Percentiles rank a stretch among this genome's conserved stretches.
Conservation (phyloP, 805 yeast genomes). For the Pichia deserticola region DNA sequence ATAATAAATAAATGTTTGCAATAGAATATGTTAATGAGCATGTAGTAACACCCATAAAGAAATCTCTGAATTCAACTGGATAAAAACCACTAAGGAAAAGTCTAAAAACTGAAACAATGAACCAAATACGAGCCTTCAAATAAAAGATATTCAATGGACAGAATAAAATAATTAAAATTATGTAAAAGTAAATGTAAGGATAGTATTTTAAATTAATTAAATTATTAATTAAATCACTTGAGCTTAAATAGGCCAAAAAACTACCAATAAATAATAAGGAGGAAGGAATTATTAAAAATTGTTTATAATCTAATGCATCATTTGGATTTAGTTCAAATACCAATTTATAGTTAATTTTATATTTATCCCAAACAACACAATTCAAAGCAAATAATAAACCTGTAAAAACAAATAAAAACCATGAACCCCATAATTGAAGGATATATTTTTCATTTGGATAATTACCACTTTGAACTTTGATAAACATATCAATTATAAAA, state of each 20-base stretch:
- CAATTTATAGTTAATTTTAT: constrained; percentile 80
- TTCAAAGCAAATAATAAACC: constrained; percentile 58
- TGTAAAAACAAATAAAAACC: constrained; percentile 56
- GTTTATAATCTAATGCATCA: constrained; percentile 55
- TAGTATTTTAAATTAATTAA: constrained; percentile 55
- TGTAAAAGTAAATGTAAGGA: constrained; percentile 70
- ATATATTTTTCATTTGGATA: constrained; percentile 51
- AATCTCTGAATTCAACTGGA: constrained; percentile 93
- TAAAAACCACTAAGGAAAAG: constrained; percentile 74
- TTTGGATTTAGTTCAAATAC: constrained; percentile 80
- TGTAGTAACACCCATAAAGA: constrained; percentile 84
- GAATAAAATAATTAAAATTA: constrained; percentile 40
- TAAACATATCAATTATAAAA: constrained; percentile 24
- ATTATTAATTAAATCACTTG: constrained; percentile 53
- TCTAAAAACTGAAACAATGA: constrained; percentile 62
- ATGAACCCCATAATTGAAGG: constrained; percentile 90
- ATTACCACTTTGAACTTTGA: constrained; percentile 20
- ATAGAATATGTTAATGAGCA: constrained; percentile 84
- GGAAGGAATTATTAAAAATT: constrained; percentile 59
- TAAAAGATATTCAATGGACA: constrained; percentile 55
- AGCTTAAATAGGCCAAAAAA: constrained; percentile 66
- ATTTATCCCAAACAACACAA: constrained; percentile 63
- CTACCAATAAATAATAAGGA: constrained; percentile 47
- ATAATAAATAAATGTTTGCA: constrained; percentile 76
- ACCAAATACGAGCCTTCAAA: constrained; percentile 66